Evolutionary conservation across 2,329 filamentous ascomycete genomes (phyloP).

Genomic region (Hymenoscyphus albidus): DNA sequence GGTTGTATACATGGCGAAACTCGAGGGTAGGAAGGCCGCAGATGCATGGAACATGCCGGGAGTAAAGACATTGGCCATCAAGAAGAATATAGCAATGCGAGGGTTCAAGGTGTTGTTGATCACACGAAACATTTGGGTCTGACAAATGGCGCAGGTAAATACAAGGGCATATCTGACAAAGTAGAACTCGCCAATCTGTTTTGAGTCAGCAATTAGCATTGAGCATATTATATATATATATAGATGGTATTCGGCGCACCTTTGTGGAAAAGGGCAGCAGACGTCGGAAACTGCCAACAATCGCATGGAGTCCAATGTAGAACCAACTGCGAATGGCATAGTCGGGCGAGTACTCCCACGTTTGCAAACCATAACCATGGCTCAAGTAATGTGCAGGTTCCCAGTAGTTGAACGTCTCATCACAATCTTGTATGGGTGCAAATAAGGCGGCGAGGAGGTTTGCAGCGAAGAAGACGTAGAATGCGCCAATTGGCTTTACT

Average conservation of each 20-base stretch:
- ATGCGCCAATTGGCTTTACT: conserved; percentile 69
- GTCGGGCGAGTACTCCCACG: conserved; percentile 96
- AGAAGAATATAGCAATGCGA: conserved; percentile 79
- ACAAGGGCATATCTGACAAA: conserved; percentile 74
- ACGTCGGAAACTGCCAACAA: conserved; percentile 63
- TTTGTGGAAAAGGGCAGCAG: conserved; percentile 60
- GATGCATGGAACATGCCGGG: conserved; percentile 94
- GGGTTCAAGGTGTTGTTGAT: conserved; percentile 75
- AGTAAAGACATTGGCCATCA: conserved; percentile 71
- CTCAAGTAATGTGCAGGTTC: conserved; percentile 92
- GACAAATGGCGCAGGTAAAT: conserved; percentile 71
- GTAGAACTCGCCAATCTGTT: conserved; percentile 73
- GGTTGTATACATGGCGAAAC: conserved; percentile 92
- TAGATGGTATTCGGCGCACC: conserved; percentile 35
- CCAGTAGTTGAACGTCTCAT: conserved; percentile 99
- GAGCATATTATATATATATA: not conserved
- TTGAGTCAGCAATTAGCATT: conserved; percentile 11
- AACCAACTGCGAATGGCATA: conserved; percentile 95
- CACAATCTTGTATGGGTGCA: conserved; percentile 93
- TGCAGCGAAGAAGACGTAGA: conserved; percentile 73
- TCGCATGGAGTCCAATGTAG: conserved; percentile 77
- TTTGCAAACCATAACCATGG: conserved; percentile 90
- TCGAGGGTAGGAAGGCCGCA: conserved; percentile 82
- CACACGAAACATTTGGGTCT: conserved; percentile 75
- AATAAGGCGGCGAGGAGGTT: conserved; percentile 74